phyloP scores from a whole-genome alignment of 139 green algal genomes.

The Chlorella vulgaris region DNA sequence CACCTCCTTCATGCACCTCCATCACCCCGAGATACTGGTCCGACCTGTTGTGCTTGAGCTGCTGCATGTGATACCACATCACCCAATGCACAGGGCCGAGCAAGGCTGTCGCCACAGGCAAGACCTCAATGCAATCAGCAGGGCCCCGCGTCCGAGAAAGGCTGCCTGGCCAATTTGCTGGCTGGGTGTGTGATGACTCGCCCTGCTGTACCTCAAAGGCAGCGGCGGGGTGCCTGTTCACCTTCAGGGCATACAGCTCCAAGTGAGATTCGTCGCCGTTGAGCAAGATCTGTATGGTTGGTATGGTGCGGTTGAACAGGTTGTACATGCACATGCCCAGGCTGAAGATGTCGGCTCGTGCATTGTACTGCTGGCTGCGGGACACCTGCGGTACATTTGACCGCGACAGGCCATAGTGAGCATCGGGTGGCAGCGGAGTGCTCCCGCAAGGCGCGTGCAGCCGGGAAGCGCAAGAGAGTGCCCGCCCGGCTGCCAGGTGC shows the following conservation, averaged over 20 bases:
- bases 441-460: background rate
- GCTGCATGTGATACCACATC: too few relatives aligned
- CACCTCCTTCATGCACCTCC: too few relatives aligned
- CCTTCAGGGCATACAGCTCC: conserved; percentile 33
- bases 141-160: too few relatives aligned
- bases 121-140: too few relatives aligned
- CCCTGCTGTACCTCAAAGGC: too few relatives aligned
- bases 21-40: too few relatives aligned
- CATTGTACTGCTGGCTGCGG: conserved; percentile 62
- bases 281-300: conserved; percentile 65
- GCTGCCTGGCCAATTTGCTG: too few relatives aligned
- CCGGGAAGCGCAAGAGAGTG: background rate
- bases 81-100: too few relatives aligned
- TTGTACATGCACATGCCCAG: conserved; percentile 74
- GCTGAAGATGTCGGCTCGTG: conserved; percentile 81
- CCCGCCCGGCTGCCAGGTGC: background rate
- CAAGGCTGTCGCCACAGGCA: too few relatives aligned
- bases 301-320: conserved; percentile 58
- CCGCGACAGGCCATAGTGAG: background rate
- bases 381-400: conserved; percentile 4
- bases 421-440: background rate
- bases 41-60: too few relatives aligned
- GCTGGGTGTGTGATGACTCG: too few relatives aligned
- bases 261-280: conserved; percentile 41
- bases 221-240: too few relatives aligned